Percentiles rank a stretch among this genome's conserved stretches.
Evolutionary conservation across 305 asterid genomes (phyloP).

Genomic region (Caryopteris hybrid): DNA sequence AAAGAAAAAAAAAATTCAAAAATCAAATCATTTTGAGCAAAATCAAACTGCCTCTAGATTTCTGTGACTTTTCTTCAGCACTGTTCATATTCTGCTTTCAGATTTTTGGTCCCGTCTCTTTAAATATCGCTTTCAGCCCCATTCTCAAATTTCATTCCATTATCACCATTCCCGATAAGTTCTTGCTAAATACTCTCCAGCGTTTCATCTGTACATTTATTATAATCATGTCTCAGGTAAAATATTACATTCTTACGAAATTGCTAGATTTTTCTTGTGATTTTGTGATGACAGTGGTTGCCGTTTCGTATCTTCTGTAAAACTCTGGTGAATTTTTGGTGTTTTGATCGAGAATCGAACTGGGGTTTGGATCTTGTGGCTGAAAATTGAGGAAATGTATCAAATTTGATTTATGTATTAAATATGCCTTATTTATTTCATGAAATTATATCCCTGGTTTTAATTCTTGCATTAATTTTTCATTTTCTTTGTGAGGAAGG

Average conservation of each 20-base stretch:
- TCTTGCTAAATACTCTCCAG: neutral
- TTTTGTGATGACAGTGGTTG: neutral
- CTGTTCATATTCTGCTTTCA: neutral
- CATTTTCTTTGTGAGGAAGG: neutral
- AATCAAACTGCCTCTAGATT: neutral
- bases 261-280: neutral
- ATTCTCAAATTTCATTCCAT: conserved; percentile 15
- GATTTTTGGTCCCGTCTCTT: neutral
- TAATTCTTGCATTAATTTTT: neutral
- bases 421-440: neutral
- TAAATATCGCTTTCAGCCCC: conserved; percentile 19
- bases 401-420: conserved; percentile 2
- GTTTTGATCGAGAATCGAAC: neutral
- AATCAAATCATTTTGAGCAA: neutral
- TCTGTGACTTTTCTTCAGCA: neutral
- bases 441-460: neutral
- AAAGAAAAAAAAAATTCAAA: neutral
- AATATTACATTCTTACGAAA: neutral
- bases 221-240: conserved; percentile 45
- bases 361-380: neutral
- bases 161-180: conserved; percentile 13
- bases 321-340: conserved; percentile 1
- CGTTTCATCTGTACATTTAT: neutral
- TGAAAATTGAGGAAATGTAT: neutral
- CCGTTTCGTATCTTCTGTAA: neutral